These are phyloP conservation scores for Mucor ambiguus DNA, from an alignment of 371 early-diverging fungal species.

Conservation along the genomic window DNA sequence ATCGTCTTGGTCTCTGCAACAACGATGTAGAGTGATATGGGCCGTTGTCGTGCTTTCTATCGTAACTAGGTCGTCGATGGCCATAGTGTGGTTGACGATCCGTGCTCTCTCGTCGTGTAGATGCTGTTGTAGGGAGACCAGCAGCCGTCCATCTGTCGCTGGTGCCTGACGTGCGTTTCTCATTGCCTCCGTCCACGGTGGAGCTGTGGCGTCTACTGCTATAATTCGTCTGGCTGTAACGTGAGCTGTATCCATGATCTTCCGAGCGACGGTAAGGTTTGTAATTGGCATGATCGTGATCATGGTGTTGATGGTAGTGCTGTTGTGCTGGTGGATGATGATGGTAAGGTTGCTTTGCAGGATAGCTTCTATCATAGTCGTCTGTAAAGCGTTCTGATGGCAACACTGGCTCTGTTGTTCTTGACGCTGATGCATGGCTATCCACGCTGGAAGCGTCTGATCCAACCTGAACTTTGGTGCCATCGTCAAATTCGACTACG, in stretches of 20 bases:
- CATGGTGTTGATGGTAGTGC: not conserved
- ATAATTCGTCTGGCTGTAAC: conserved; percentile 13
- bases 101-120: conserved; percentile 12
- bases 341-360: conserved; percentile 25
- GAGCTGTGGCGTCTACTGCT: conserved; percentile 16
- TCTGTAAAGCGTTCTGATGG: conserved; percentile 52
- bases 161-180: conserved; percentile 6
- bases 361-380: conserved; percentile 54
- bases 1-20: conserved; percentile 33
- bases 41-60: conserved; percentile 4
- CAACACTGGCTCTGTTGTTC: conserved; percentile 19
- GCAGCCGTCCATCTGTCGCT: conserved; percentile 1
- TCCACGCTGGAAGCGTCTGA: not conserved
- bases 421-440: not conserved
- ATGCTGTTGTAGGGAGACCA: not conserved
- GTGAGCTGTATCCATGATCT: conserved; percentile 18
- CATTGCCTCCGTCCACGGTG: not conserved
- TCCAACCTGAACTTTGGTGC: conserved; percentile 25
- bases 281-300: not conserved
- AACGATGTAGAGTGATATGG: conserved; percentile 17
- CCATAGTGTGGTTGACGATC: not conserved
- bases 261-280: conserved; percentile 21
- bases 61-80: conserved; percentile 17
- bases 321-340: not conserved
- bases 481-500: conserved; percentile 38